Evolutionary conservation across 2,329 filamentous ascomycete species (phyloP), one percentile per base, ranked within the genome.

Genomic region (Hirsutella rhossiliensis): DNA sequence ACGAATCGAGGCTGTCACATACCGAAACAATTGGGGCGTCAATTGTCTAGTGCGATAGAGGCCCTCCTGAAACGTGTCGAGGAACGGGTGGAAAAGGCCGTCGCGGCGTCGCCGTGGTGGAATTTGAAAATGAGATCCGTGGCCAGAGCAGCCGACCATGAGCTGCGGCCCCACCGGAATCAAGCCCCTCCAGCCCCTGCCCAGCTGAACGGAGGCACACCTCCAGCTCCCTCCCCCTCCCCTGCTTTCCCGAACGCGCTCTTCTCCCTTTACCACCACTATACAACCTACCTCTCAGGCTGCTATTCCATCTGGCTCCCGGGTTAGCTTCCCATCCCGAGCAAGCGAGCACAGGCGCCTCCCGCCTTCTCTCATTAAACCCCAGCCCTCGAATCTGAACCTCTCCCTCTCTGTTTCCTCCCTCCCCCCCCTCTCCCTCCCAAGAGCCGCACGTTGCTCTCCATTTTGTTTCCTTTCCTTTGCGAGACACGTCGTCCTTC

Each of bases 351-450:
- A 32, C 44, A 40, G 44, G 41, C 41, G 41, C 41, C 40, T 43
- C 44, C 41, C 44, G 44, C 23, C 41, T 40, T 30, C 53, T 42
- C 34, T 58, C 58, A 61, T 61, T 60, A 61, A 60, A 59, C 57
- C 56, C 56, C 46, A 55, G 50, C 52, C 54, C 50, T 48, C 54
- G 54, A 54, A 56, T 59, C 55, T 54, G 54, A 55, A 50, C 52
- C 50, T 52, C 52, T 56, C 54, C 50, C 54, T 55, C 52, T 54
- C 52, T 47, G 50, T 49, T 48, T 48, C 48, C 49, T 49, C 50
- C 29, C 32, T 38, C 48, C 49, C 48, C 52, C 49, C 50, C 47
- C 43, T 47, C 47, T 50, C 48, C 38, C 47, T 50, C 30, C 34
- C 28, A 30, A 41, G 43, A 30, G 28, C 19, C 38, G 41, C 43